Evolutionary conservation across 2,329 filamentous ascomycete species (phyloP), one percentile per base, ranked within the genome.

Genomic region (Fusarium burgessii): DNA sequence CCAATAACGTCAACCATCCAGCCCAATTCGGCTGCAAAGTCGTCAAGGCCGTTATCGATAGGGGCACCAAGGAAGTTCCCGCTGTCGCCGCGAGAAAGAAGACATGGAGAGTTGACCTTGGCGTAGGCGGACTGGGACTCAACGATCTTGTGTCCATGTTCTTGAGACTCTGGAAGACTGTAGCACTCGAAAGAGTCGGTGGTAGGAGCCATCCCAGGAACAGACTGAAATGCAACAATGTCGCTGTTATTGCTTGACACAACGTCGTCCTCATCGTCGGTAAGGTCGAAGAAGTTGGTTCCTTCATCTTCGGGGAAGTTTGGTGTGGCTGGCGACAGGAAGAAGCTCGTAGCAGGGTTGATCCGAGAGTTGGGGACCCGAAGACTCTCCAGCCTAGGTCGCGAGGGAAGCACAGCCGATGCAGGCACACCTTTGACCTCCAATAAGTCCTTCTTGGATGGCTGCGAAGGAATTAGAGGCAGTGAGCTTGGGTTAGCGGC

Each of bases 1-100:
- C 80, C 79, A 67, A 88, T 86, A 27, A 82, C 78, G 35, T 84
- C 82, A 14, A 83, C 84, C 76, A 88, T 85, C 85, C 86, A 88
- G 58, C 84, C 81, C 66, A 88, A 78, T 74, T 88, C 87, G 54
- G 70, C 79, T 43, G 77, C 79, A 67, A 84, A 82, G 59, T 83
- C 80, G 49, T 83, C 82, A 8, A 84, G 72, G 25, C 79, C 80
- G 7, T 78, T 77, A 50, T 82, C 80, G 43, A 79, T 77, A 5
- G 80, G 81, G 41, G 76, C 71, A 12, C 77, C 78, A 5, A 84
- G 75, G 18, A 81, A 68, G 64, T 77, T 73, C 47, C 59, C 47
- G 58, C 71, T 71, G 32, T 76, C 73, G 13, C 60, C 45, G 14
- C 63, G 59, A 8, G 77, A 63, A 25, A 80, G 58, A n/a, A 80